Conservation (phyloP, 1,139 yeast species). For the Pichia terricola region DNA sequence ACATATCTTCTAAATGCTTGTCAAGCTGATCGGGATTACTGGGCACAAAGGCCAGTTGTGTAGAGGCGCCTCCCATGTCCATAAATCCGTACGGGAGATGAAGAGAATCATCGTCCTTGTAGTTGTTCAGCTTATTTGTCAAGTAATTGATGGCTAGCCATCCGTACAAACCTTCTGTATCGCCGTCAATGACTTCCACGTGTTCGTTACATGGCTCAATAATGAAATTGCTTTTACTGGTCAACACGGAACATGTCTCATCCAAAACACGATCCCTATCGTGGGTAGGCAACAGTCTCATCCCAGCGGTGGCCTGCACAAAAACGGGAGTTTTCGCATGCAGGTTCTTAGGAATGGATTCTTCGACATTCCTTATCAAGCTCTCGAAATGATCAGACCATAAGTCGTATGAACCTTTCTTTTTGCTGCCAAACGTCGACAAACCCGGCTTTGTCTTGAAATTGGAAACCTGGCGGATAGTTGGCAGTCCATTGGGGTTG, state of each 20-base stretch:
- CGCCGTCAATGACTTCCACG: conserved; percentile 70
- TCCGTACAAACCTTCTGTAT: conserved; percentile 71
- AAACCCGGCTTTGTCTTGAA: conserved; percentile 62
- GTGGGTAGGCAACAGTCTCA: conserved; percentile 51
- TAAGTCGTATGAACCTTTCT: conserved; percentile 34
- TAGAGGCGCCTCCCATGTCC: conserved; percentile 91
- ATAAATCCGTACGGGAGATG: conserved; percentile 48
- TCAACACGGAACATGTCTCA: conserved; percentile 43
- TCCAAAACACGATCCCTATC: conserved; percentile 35
- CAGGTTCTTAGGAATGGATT: conserved; percentile 45
- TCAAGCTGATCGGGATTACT: conserved; percentile 39
- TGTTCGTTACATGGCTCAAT: conserved; percentile 47
- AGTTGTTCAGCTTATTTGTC: conserved; percentile 13
- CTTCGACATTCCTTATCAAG: conserved; percentile 48
- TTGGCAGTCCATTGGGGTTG: conserved; percentile 46
- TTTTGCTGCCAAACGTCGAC: conserved; percentile 37
- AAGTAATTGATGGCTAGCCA: conserved; percentile 71
- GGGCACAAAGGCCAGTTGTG: conserved; percentile 74
- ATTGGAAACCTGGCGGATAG: conserved; percentile 52
- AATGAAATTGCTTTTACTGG: conserved; percentile 39
- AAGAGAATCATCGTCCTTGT: not conserved
- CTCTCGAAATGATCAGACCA: conserved; percentile 54
- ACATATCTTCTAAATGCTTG: conserved; percentile 55
- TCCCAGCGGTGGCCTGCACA: conserved; percentile 75
- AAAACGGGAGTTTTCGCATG: conserved; percentile 57